These are phyloP conservation scores for Apodospora peruviana DNA, from an alignment of 495 filamentous ascomycete species.

Conservation along the genomic window DNA sequence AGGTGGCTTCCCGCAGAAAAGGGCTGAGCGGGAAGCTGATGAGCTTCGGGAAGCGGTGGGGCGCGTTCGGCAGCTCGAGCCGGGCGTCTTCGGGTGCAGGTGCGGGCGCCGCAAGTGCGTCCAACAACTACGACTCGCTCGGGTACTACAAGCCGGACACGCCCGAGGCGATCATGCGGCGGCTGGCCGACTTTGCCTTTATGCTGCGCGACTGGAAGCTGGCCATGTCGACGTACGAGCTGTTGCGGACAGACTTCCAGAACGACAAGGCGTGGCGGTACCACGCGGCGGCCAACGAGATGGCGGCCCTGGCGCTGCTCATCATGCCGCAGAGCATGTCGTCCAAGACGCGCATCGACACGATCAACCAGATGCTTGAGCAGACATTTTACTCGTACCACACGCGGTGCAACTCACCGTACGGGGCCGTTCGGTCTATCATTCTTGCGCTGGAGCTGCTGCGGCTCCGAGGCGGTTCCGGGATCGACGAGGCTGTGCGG, in stretches of 20 bases:
- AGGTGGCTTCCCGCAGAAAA: conserved; percentile 82
- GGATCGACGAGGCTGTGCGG: conserved; percentile 77
- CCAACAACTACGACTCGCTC: conserved; percentile 70
- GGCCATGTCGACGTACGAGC: conserved; percentile 83
- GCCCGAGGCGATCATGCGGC: conserved; percentile 85
- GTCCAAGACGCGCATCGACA: conserved; percentile 69
- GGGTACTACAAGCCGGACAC: conserved; percentile 80
- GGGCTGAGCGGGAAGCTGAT: conserved; percentile 86
- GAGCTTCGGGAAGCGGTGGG: conserved; percentile 82
- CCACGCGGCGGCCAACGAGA: conserved; percentile 87
- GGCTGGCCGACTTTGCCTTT: conserved; percentile 89
- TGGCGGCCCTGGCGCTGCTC: conserved; percentile 78
- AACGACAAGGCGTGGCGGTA: conserved; percentile 97
- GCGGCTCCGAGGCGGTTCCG: conserved; percentile 66
- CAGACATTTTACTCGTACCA: conserved; percentile 87
- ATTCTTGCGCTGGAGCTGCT: conserved; percentile 76
- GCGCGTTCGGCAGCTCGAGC: conserved; percentile 62
- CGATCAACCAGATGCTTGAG: conserved; percentile 78
- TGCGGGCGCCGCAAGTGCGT: too few relatives aligned
- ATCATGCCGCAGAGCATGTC: conserved; percentile 65
- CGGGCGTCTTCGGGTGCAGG: conserved; percentile 35
- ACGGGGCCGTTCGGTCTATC: conserved; percentile 72
- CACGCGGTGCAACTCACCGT: conserved; percentile 68
- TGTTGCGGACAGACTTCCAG: conserved; percentile 78
- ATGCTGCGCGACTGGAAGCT: conserved; percentile 95